Base-by-base conservation (phyloP, 2,329 filamentous ascomycete genomes). In the Alternaria postmessia region DNA sequence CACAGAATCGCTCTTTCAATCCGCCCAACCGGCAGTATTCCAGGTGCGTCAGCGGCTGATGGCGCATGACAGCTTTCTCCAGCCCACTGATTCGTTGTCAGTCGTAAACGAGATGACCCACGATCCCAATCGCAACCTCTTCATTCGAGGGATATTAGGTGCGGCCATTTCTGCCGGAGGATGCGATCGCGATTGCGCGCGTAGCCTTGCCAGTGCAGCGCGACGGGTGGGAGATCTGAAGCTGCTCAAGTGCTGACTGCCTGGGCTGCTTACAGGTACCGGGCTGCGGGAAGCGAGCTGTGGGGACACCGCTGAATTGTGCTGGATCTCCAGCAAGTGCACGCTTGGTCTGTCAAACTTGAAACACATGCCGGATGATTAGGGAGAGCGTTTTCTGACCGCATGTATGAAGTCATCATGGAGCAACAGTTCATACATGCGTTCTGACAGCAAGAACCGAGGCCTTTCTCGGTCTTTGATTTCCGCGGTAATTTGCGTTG, bases 21-120 rank as follows among this genome's bases (percentile, higher is more conserved):
- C 18, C 51, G 56, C 64, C 71, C 72, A 74, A 74, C 71, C 71
- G 71, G 73, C 62, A 70, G 67, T 61, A 58, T 73, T 75, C 73
- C 73, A 69, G 64, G 49, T 44, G 62, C 68, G 61, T 69, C 59
- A 60, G 61, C 61, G 68, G 63, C 67, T 61, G 44, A 49, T 48
- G 24, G 36, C 41, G 53, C 53, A 61, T 57, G 30, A 48, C 39
- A 22, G 32, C 24, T 22, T 18, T 44, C 32, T 36, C 26, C 56
- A 51, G 36, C 41, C 16, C 53, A 18, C 28, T 61, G 44, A 61
- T 63, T 57, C 41, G 48, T 44, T 48, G 38, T 22, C 32, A 16
- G 43, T n/a, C 30, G 12, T 22, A 59, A 55, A 49, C 58, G 47
- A 57, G 26, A 42, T 28, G 26, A 41, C 34, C 42, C 46, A 43